These are phyloP conservation scores for Ascochyta rabiei DNA, from an alignment of 2,329 filamentous ascomycete species.

Conservation along the genomic window DNA sequence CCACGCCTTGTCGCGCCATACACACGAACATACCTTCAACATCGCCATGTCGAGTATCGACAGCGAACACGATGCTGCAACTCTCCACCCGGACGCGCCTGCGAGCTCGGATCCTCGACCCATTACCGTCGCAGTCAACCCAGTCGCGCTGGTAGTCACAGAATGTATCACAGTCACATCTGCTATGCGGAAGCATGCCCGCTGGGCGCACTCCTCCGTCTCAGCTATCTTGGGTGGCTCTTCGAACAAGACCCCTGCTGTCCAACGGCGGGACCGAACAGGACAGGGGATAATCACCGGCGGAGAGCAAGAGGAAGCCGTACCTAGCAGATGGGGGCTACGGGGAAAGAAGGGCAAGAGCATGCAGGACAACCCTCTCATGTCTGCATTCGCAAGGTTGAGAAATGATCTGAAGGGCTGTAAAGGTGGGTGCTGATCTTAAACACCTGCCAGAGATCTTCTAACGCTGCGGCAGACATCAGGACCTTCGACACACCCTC, in stretches of 20 bases:
- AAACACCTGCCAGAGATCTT: conserved; percentile 8
- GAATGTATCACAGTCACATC: conserved; percentile 99
- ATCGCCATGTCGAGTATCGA: conserved; percentile 39
- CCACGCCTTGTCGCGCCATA: conserved; percentile 21
- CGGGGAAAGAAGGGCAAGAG: conserved; percentile 95
- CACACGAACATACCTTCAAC: conserved; percentile 1
- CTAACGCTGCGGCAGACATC: conserved; percentile 67
- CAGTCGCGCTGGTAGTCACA: conserved; percentile 91
- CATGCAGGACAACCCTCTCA: conserved; percentile 95
- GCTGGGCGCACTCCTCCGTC: conserved; percentile 94
- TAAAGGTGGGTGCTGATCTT: conserved; percentile 63
- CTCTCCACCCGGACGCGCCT: conserved; percentile 32
- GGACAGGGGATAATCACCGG: conserved; percentile 44
- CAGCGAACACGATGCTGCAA: conserved; percentile 29
- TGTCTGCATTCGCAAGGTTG: conserved; percentile 90
- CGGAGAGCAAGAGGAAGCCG: conserved; percentile 58
- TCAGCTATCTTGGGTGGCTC: conserved; percentile 89
- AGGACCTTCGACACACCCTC: conserved; percentile 85
- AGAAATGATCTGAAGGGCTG: conserved; percentile 85
- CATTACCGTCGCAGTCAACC: conserved; percentile 83
- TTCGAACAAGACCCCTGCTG: conserved; percentile 53
- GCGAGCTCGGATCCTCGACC: conserved; percentile 33
- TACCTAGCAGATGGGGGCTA: conserved; percentile 88
- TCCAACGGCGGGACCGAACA: conserved; percentile 43
- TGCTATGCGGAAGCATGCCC: conserved; percentile 95